Evolutionary conservation across 176 grass and related monocot species (phyloP), one percentile per base, ranked within the genome.

Genomic region (Rhynchospora pubera): DNA sequence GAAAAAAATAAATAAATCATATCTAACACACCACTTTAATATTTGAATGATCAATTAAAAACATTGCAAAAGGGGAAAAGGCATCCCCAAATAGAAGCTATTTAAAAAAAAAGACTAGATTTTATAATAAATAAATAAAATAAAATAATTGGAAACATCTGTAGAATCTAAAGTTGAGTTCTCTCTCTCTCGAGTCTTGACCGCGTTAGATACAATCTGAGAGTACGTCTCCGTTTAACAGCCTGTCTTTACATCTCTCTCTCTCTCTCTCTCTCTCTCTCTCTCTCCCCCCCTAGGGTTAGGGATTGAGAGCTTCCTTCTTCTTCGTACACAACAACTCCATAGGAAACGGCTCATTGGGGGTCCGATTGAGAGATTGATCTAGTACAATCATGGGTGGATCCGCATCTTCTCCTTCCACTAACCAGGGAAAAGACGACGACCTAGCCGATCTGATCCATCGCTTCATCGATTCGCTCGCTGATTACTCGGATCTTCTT

Each of bases 371-470:
- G 71, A 53, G 47, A 81, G 79, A n/a, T 51, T 63, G 79, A 82
- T 82, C 79, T 67, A 61, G 39, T 62, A 13, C 79, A 51, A 28
- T 82, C 59, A 82, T 82, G 79, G 79, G 79, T n/a, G 79, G 22
- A 65, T 82, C 79, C 47, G 23, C 79, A 9, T 82, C 79, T 22
- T 26, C 59, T 82, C 44, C 79, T 14, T 43, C 70, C 51, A 58
- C 83, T 14, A 73, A 87, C 74, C 86, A 57, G 51, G 87, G 87
- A 65, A 99, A 95, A 81, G 91, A 90, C 22, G 84, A 99, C 24
- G 97, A 99, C 83, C 85, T 99, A 23, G 84, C 87, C 83, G 91
- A 99, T 99, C 93, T 99, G 87, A 78, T 87, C 84, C 84, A 91
- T 56, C 91, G 93, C n/a, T 87, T 99, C 76, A 85, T 96, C 62